Base-by-base conservation (phyloP, 2,329 filamentous ascomycete species). In the Colletotrichum limetticola region DNA sequence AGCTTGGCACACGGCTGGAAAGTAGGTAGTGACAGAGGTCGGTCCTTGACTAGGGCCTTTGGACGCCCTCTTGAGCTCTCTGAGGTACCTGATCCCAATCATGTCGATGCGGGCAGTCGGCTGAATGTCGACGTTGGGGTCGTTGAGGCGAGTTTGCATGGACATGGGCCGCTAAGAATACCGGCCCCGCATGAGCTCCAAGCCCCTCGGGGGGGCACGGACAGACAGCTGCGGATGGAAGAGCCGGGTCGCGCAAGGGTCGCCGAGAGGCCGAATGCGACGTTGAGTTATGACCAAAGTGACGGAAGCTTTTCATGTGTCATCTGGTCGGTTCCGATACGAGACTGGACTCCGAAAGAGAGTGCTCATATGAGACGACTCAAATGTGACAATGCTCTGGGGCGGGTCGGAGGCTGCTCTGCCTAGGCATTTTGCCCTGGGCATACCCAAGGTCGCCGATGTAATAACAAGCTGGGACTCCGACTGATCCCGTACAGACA, bases 141-240 rank as follows among this genome's bases (percentile, higher is more conserved):
- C 16, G 37, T 32, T 30, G 11, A 63, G 37, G 60, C 26, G 52
- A 42, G 55, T 57, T 46, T 46, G 35, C 71, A 73, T 37, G 71
- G 71, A 66, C 67, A 73, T 66, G 71, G 71, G 66, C 68, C 62
- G 55, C 55, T 61, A 61, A 26, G 37, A 46, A 37, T 56, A 26
- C 61, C 66, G 56, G 61, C 71, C 71, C 66, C 71, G 71, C 71
- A 73, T 61, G 61, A 73, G 71, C 71, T 73, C 30, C 55, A 70
- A 55, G 42, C 24, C 59, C 37, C 32, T 59, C 66, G 60, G 66
- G 58, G 66, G 60, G 12, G 71, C 71, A 73, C 66, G 56, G 71
- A 73, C 66, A 58, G 52, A 73, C 66, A 63, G 52, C 60, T 37
- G 56, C 71, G 71, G 60, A 32, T 71, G 62, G 56, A 71, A 61